phyloP scores from a whole-genome alignment of 495 filamentous ascomycete species.

The Neurospora intermedia region DNA sequence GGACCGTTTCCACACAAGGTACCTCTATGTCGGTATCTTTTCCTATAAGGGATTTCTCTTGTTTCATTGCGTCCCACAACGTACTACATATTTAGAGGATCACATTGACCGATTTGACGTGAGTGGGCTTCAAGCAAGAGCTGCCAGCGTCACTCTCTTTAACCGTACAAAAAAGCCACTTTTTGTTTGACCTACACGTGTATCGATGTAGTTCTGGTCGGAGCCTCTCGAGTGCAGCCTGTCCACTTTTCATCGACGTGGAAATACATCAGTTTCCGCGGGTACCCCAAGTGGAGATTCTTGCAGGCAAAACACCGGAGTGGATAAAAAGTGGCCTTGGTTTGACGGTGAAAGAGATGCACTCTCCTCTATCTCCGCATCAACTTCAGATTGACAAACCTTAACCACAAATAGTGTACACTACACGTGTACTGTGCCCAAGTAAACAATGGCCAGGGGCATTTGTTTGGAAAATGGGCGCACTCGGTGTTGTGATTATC shows the following conservation, averaged over 20 bases:
- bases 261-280: no score
- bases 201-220: no score
- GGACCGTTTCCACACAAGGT: background rate
- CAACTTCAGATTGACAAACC: background rate
- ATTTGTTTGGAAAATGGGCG: background rate
- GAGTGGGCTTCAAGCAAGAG: background rate
- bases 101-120: background rate
- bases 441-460: background rate
- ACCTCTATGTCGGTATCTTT: background rate
- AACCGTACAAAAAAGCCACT: no score
- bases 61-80: background rate
- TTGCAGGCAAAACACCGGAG: no score
- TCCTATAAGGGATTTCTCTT: background rate
- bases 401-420: background rate
- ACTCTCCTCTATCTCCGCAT: background rate
- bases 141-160: background rate
- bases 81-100: no score
- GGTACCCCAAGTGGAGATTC: no score
- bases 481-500: background rate
- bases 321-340: no score
- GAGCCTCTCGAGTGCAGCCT: no score
- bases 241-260: no score
- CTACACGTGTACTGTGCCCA: background rate
- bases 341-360: background rate
- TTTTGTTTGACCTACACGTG: no score